Evolutionary conservation across 208 protist genomes (phyloP).

Genomic region (Leishmania tarentolae): DNA sequence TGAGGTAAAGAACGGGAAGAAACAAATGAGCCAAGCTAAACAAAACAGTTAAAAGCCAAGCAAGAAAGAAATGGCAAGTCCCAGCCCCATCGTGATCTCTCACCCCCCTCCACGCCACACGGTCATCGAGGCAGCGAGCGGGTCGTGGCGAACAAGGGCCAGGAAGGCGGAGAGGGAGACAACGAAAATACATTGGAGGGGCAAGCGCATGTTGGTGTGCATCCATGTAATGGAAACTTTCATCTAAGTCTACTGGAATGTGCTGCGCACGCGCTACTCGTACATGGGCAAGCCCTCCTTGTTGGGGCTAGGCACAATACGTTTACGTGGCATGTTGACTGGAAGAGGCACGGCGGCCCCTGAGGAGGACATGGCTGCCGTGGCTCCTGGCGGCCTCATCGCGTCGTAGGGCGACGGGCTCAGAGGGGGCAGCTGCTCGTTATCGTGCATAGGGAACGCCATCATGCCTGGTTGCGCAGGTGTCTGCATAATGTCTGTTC

Average conservation of each 20-base stretch:
- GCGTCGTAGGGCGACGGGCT: background rate
- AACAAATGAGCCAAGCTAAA: background rate
- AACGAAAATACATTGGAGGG: background rate
- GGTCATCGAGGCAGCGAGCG: background rate
- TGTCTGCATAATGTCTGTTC: slow-evolving; percentile 19
- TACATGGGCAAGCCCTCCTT: slow-evolving; percentile 8
- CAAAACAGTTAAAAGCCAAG: background rate
- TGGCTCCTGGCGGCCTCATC: slow-evolving; percentile 1
- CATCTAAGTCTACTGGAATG: background rate
- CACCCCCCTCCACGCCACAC: background rate
- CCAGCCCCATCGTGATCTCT: background rate
- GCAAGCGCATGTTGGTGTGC: background rate
- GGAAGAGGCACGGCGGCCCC: background rate
- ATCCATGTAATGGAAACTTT: too few species aligned
- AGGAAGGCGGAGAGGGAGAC: background rate
- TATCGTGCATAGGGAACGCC: background rate
- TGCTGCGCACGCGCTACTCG: background rate
- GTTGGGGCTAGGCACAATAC: slow-evolving; percentile 7
- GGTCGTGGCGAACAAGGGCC: background rate
- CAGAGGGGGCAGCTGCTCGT: background rate
- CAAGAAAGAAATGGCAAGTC: background rate
- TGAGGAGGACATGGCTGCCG: background rate
- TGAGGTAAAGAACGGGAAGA: background rate
- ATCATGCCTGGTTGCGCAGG: slow-evolving; percentile 13
- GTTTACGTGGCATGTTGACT: slow-evolving; percentile 32